Evolutionary conservation across 1,139 yeast species (phyloP), one percentile per base, ranked within the genome.

Genomic region (Magnusiomyces suaveolens): DNA sequence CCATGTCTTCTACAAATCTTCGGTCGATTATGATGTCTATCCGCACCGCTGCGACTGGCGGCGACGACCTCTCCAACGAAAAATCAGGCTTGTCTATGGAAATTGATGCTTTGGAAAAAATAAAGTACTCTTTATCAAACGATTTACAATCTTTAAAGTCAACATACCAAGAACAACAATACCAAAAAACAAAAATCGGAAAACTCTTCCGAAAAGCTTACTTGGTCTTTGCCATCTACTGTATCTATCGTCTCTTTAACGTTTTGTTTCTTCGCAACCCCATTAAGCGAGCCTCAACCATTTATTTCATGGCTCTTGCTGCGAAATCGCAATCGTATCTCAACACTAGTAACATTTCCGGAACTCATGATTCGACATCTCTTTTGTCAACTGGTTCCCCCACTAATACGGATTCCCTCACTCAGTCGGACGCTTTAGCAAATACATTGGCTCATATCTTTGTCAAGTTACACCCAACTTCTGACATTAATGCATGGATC

Each of bases 11-110:
- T 1, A 63, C 67, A 6, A 66, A 64, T 51, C 59, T 66, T 44
- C 63, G 66, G 60, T 56, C 58, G 50, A 62, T 63, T 53, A 60
- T 66, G 24, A 50, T 67, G 53, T 60, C 63, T 16, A 49, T 66
- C 26, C 59, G 64, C 12, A 47, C 56, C 10, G 54, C 58, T 1
- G 54, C 54, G 6, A 55, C 54, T 14, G 56, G 61, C 6, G 62
- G 63, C 47, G 69, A 66, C 55, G 64, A 60, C 41, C 50, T 87
- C 61, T 80, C 80, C 56, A 82, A 83, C 66, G 96, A 87, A 65
- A 79, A 85, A 51, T 72, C 78, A 48, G 76, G 79, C 54, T 74
- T 85, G 29, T 73, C 78, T 32, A 81, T 84, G 4, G 92, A 96
- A 89, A 72, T 87, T 59, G 72, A 75, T 47, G 87, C 94, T 2